phyloP scores from a whole-genome alignment of 345 rosid species.

The Reutealis trisperma region DNA sequence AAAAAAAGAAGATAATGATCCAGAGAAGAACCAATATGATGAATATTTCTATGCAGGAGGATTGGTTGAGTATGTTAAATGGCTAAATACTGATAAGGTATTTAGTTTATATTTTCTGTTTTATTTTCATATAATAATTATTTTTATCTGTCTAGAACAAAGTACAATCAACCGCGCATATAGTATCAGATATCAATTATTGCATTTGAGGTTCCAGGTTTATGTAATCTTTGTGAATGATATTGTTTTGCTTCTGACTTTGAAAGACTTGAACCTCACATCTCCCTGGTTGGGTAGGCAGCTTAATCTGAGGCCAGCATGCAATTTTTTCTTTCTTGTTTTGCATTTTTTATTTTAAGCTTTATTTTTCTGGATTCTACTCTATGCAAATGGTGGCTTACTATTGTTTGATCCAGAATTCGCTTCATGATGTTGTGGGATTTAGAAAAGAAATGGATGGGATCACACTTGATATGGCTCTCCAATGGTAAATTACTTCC shows the following conservation, averaged over 20 bases:
- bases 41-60: constrained; percentile 89
- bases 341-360: neutral
- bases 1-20: constrained; percentile 58
- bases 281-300: neutral
- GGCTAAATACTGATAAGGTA: constrained; percentile 92
- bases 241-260: neutral
- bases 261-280: neutral
- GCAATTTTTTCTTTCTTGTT: neutral
- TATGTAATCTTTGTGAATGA: neutral
- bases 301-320: neutral
- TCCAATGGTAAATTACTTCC: constrained; percentile 73
- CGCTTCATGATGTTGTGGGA: constrained; percentile 85
- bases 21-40: constrained; percentile 55
- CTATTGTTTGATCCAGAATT: constrained; percentile 54
- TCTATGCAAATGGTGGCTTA: constrained; percentile 26
- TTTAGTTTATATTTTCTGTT: neutral
- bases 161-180: neutral
- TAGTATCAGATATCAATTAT: neutral
- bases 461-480: constrained; percentile 68
- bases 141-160: neutral
- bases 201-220: neutral
- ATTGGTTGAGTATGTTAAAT: constrained; percentile 82
- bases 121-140: neutral
- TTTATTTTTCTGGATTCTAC: neutral
- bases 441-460: constrained; percentile 71